Conservation (phyloP, 495 filamentous ascomycete species). For the Pyrenula massariospora region DNA sequence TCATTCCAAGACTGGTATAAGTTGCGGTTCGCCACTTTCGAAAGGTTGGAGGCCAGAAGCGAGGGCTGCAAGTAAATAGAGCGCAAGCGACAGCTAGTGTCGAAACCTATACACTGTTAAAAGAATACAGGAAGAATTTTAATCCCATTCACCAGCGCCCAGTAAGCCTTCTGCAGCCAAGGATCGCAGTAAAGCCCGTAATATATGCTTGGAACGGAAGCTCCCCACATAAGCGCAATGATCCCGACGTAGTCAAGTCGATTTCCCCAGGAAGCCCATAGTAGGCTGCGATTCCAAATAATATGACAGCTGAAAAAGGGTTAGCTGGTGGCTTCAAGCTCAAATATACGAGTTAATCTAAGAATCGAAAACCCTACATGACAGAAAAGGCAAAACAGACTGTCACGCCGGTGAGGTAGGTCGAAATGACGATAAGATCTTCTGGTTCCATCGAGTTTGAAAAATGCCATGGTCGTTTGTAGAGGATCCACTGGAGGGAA, state of each 20-base stretch:
- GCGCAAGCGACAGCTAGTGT: neutral
- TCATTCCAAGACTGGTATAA: conserved; percentile 30
- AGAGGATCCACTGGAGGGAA: conserved; percentile 24
- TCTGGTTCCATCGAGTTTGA: conserved; percentile 15
- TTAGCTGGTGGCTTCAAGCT: neutral
- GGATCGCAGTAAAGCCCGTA: conserved; percentile 34
- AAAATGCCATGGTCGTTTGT: conserved; percentile 15
- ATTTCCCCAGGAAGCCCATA: conserved; percentile 22
- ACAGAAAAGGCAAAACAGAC: conserved; percentile 40
- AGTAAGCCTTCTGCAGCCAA: conserved; percentile 23
- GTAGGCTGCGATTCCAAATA: conserved; percentile 33
- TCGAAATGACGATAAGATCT: conserved; percentile 31
- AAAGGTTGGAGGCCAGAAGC: neutral
- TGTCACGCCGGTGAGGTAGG: conserved; percentile 36
- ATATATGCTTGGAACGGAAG: conserved; percentile 37
- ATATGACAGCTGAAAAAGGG: conserved; percentile 31
- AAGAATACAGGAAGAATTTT: neutral
- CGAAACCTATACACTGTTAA: neutral
- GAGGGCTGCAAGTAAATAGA: conserved; percentile 8
- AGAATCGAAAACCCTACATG: conserved; percentile 12
- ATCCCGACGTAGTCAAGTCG: conserved; percentile 41
- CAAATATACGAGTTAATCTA: too few relatives aligned
- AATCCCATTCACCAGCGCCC: conserved; percentile 13
- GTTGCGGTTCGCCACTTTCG: conserved; percentile 9
- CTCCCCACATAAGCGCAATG: conserved; percentile 40